phyloP scores from a whole-genome alignment of 805 yeast genomes.

The Yamadazyma endophytica region DNA sequence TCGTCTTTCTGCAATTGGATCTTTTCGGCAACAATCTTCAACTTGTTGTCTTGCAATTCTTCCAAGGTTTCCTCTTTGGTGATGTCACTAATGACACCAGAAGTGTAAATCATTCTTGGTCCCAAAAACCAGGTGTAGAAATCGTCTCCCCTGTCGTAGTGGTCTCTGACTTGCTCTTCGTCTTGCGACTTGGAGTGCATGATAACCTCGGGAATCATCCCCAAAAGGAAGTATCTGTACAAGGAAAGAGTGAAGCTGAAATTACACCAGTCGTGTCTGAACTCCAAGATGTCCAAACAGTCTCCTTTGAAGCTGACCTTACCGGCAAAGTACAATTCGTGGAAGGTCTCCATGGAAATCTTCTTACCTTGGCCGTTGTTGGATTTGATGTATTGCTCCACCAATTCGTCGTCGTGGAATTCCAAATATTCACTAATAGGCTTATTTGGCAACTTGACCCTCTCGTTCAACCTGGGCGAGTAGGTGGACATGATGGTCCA shows the following conservation, averaged over 20 bases:
- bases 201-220: slow-evolving; percentile 90
- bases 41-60: slow-evolving; percentile 83
- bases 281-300: slow-evolving; percentile 76
- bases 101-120: slow-evolving; percentile 90
- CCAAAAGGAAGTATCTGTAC: slow-evolving; percentile 76
- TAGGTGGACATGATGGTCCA: slow-evolving; percentile 77
- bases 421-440: slow-evolving; percentile 79
- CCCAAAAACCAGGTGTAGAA: slow-evolving; percentile 93
- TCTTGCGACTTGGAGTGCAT: slow-evolving; percentile 91
- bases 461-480: slow-evolving; percentile 79
- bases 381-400: slow-evolving; percentile 52
- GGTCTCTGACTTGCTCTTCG: slow-evolving; percentile 94
- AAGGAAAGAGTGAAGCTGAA: slow-evolving; percentile 74
- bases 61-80: slow-evolving; percentile 68
- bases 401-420: slow-evolving; percentile 70
- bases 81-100: slow-evolving; percentile 77
- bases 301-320: slow-evolving; percentile 88
- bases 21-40: slow-evolving; percentile 84
- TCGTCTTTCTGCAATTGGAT: slow-evolving; percentile 72
- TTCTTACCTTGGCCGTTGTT: slow-evolving; percentile 61
- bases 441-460: slow-evolving; percentile 67
- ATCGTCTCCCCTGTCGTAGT: slow-evolving; percentile 94
- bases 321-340: slow-evolving; percentile 77
- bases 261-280: slow-evolving; percentile 86
- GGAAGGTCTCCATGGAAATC: slow-evolving; percentile 91